phyloP scores from a whole-genome alignment of 345 rosid genomes.

The Hirschfeldia incana region DNA sequence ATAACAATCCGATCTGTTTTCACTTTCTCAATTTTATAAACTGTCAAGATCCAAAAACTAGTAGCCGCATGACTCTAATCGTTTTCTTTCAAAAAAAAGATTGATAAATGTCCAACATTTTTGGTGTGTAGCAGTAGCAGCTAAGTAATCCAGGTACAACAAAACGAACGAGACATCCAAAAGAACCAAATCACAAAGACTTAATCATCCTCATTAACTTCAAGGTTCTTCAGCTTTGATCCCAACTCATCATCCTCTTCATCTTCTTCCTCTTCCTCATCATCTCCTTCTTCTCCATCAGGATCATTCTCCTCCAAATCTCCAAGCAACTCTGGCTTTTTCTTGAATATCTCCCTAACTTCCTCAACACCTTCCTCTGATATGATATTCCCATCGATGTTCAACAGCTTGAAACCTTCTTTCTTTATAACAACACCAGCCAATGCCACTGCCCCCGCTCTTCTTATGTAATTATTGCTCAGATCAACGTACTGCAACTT shows the following conservation, averaged over 20 bases:
- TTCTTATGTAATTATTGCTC: conserved; percentile 56
- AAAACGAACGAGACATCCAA: conserved; percentile 7
- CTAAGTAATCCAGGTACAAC: conserved; percentile 11
- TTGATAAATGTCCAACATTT: background rate
- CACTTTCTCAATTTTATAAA: background rate
- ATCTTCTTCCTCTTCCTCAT: conserved; percentile 47
- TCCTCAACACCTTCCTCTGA: conserved; percentile 91
- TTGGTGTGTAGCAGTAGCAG: conserved; percentile 4
- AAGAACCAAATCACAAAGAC: background rate
- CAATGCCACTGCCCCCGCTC: conserved; percentile 70
- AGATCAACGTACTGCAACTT: conserved; percentile 62
- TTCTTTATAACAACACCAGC: conserved; percentile 62
- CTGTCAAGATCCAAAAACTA: background rate
- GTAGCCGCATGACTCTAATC: background rate
- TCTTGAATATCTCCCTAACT: conserved; percentile 65
- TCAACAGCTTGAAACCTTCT: conserved; percentile 66
- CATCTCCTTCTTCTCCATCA: conserved; percentile 64
- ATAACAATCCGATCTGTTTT: background rate
- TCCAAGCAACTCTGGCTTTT: conserved; percentile 63
- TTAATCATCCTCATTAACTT: conserved; percentile 54
- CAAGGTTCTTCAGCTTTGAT: conserved; percentile 68
- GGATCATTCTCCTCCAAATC: conserved; percentile 85
- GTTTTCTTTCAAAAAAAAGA: background rate
- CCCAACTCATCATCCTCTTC: conserved; percentile 66
- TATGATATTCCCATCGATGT: conserved; percentile 68